phyloP scores from a whole-genome alignment of 179 eudicot species.

The Vitellaria paradoxa region DNA sequence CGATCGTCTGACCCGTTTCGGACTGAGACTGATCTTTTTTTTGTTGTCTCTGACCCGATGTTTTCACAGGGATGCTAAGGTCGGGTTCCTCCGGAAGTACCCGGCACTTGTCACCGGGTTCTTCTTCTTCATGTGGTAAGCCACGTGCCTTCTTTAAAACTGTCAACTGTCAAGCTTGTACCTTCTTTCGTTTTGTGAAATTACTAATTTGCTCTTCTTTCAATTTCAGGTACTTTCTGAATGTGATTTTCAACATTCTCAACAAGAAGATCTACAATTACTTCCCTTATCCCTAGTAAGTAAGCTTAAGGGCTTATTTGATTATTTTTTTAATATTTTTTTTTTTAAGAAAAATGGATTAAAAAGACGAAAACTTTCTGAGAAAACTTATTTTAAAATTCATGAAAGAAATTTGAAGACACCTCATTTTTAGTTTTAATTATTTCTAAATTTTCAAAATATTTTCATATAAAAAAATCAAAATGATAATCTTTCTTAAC shows the following conservation, averaged over 20 bases:
- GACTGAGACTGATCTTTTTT: not conserved
- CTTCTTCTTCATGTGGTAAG: conserved; percentile 99
- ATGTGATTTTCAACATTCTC: conserved; percentile 96
- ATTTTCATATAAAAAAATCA: no score
- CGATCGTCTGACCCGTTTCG: conserved; percentile 10
- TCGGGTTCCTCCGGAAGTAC: conserved; percentile 71
- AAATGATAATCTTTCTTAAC: no score
- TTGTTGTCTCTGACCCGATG: conserved; percentile 2
- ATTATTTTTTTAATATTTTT: not conserved
- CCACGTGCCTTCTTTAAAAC: conserved; percentile 6
- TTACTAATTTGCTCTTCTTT: conserved; percentile 13
- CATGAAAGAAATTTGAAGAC: no score
- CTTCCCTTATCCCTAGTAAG: conserved; percentile 98
- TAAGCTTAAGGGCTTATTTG: not conserved
- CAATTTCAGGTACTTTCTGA: conserved; percentile 76
- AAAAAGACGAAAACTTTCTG: no score
- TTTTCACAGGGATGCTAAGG: conserved; percentile 58
- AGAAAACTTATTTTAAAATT: no score
- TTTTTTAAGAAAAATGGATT: no score
- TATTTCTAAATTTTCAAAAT: no score
- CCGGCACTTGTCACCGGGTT: conserved; percentile 79
- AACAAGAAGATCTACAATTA: conserved; percentile 99
- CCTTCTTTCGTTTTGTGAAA: not conserved
- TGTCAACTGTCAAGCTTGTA: not conserved
- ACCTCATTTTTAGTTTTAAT: no score